These are phyloP conservation scores for Raphanus raphanistrum DNA, from an alignment of 345 rosid species.

Conservation along the genomic window DNA sequence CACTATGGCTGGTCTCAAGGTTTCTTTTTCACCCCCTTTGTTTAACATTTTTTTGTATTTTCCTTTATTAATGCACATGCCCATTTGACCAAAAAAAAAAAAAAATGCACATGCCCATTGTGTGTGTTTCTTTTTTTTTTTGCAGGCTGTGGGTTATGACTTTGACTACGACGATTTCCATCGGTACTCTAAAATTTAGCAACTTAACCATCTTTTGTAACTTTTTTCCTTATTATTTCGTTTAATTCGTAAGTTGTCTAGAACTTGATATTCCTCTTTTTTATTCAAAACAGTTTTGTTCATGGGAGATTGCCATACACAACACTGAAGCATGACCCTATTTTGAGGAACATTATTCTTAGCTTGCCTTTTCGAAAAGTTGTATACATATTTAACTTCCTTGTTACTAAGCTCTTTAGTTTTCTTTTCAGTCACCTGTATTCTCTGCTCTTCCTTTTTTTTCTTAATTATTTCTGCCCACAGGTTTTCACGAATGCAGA, in stretches of 20 bases:
- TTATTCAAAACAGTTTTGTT: constrained; percentile 64
- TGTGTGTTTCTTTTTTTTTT: background rate
- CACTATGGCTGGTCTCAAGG: constrained; percentile 97
- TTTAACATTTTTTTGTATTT: too few relatives aligned
- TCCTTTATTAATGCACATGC: too few relatives aligned
- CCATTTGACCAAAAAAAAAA: too few relatives aligned
- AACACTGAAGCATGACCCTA: constrained; percentile 79
- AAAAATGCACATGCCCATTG: background rate
- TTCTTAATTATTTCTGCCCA: background rate
- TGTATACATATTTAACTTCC: constrained; percentile 48
- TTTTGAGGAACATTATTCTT: constrained; percentile 68
- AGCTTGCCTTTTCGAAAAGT: constrained; percentile 84
- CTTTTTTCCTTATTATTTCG: too few relatives aligned
- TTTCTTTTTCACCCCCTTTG: constrained; percentile 21
- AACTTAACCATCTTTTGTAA: background rate
- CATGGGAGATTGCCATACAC: constrained; percentile 78
- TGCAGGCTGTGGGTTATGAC: constrained; percentile 80
- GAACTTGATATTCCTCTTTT: background rate
- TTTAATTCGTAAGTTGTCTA: background rate
- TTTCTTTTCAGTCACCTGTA: background rate
- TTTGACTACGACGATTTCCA: constrained; percentile 86
- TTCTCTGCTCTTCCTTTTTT: too few relatives aligned
- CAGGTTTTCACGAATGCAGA: constrained; percentile 93
- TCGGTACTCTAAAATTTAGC: constrained; percentile 49
- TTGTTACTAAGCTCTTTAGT: background rate